Base-by-base conservation (phyloP, 148 eudicot genomes). In the Chenopodium berlandieri region DNA sequence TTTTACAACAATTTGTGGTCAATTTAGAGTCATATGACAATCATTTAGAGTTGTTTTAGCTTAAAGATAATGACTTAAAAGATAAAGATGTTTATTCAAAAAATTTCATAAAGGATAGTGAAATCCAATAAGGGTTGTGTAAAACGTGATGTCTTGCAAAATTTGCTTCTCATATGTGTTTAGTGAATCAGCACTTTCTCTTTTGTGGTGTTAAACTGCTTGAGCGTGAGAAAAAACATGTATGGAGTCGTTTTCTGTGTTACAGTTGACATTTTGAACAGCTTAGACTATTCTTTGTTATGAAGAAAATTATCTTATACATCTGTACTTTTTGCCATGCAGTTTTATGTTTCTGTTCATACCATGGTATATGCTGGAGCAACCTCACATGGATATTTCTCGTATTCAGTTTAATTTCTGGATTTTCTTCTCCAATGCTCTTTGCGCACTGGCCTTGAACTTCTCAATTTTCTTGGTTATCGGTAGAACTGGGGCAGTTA, bases 401-500 rank as follows among this genome's bases (percentile, higher is more conserved):
- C 97, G 92, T 78, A 89, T 94, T 83, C 93, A 89, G 82, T 94
- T 94, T 89, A 94, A 92, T 80, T 89, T 90, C 77, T 94, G 97
- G 98, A 94, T 92, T 81, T 94, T 94, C 86, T 90, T 94, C 92
- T 91, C 97, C 32, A 94, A 94, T 84, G 97, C 98, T 27, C 60
- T 92, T 62, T 91, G 97, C 56, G 98, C 98, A 71, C 81, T 94
- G 72, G 97, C 97, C 52, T 90, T 94, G 90, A 94, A 94, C 86
- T 91, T 94, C 92, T 92, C 98, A 50, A 94, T 94, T 75, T 92
- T 94, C 88, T 83, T 92, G 79, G 98, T 91, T 60, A 92, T 94
- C 48, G 98, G 98, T 85, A 88, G 98, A 92, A 92, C 98, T 64
- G 90, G 98, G 81, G 98, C 97, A 14, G 97, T 94, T 78, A 92